Conservation (phyloP, 2,329 filamentous ascomycete species). For the Verticillium longisporum region DNA sequence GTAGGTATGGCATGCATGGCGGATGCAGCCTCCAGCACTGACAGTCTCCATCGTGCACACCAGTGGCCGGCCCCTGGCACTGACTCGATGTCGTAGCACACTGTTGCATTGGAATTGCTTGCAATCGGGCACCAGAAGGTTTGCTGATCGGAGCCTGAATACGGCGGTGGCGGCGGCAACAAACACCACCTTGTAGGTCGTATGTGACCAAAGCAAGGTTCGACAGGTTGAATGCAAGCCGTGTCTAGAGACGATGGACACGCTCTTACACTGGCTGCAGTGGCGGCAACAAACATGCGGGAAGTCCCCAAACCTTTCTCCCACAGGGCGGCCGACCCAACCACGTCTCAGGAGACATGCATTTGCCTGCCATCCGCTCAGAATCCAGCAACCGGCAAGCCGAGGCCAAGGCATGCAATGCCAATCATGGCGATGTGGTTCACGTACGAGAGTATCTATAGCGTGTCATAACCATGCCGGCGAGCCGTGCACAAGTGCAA, state of each 20-base stretch:
- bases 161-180: not conserved
- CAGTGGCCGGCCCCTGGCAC: not conserved
- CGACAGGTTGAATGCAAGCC: too few species aligned
- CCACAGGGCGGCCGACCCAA: not conserved
- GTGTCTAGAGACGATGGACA: too few species aligned
- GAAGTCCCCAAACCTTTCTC: not conserved
- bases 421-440: not conserved
- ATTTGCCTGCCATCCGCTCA: not conserved
- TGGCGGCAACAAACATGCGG: not conserved
- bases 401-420: not conserved
- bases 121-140: not conserved
- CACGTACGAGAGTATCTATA: not conserved
- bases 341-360: not conserved
- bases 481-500: not conserved
- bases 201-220: too few species aligned
- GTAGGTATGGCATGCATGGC: conserved; percentile 13
- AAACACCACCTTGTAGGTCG: too few species aligned
- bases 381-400: not conserved
- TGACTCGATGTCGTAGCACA: not conserved
- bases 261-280: too few species aligned
- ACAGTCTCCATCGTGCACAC: not conserved
- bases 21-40: conserved; percentile 4
- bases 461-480: not conserved
- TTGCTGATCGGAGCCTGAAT: not conserved
- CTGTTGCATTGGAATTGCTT: not conserved